These are phyloP conservation scores for Colletotrichum sp. DNA, from an alignment of 2,329 filamentous ascomycete genomes.

Conservation along the genomic window DNA sequence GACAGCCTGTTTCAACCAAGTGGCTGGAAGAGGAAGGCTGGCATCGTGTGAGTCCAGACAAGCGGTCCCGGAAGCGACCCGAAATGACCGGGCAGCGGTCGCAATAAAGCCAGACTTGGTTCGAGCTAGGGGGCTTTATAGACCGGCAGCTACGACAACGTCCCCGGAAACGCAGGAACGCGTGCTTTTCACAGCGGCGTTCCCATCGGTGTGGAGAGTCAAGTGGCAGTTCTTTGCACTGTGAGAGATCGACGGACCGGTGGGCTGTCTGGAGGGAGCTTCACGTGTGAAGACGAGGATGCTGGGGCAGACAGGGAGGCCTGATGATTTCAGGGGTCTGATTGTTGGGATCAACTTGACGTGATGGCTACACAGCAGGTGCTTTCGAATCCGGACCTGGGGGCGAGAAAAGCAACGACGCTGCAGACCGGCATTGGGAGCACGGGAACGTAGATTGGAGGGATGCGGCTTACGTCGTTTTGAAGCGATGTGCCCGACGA, in stretches of 20 bases:
- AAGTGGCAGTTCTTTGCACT: background rate
- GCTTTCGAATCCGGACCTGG: background rate
- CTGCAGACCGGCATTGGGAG: background rate
- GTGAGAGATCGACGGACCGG: background rate
- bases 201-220: background rate
- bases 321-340: background rate
- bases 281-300: conserved; percentile 9
- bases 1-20: background rate
- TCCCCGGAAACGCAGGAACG: background rate
- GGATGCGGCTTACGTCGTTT: background rate
- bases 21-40: background rate
- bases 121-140: background rate
- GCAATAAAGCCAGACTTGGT: background rate
- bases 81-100: background rate
- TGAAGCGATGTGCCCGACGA: background rate
- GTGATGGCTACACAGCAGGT: background rate
- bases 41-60: background rate
- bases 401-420: background rate
- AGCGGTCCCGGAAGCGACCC: background rate
- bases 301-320: conserved; percentile 1
- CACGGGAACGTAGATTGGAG: too few species aligned
- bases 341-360: background rate
- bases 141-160: background rate
- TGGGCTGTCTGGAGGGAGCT: background rate
- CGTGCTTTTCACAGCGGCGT: background rate